Base-by-base conservation (phyloP, 768 basidiomycete species). In the Lentinula sp. region DNA sequence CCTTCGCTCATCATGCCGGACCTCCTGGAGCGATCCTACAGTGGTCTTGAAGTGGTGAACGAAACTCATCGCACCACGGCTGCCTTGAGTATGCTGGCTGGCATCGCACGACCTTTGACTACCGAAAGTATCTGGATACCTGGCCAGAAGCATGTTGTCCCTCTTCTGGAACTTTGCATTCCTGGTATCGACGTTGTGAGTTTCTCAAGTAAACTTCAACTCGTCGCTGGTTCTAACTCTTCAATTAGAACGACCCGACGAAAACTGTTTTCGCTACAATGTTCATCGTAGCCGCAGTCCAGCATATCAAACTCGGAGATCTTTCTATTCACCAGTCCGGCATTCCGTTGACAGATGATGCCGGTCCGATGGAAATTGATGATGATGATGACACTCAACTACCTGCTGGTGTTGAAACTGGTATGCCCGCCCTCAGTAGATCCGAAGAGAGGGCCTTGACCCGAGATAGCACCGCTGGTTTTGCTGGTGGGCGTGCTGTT, bases 31-130 rank as follows among this genome's bases (percentile, higher is more conserved):
- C 85, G 95, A 35, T 93, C 93, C 1, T 94, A 96, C 64, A 82
- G 90, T 41, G 94, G 94, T 0, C 77, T 98, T n/a, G 94, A 97
- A 70, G 87, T 88, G 10, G 83, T 98, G 16, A 95, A 95, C 64
- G 95, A 98, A 79, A 98, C 96, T 0, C 93, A 97, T 70, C 79
- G 95, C 43, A 97, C 95, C 4, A 94, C 93, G 2, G 91, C 95
- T 1, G 92, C 93, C 9, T 79, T 98, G 49, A 91, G 88, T 56
- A 90, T 91, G 71, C 81, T 98, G 33, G 83, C 90, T 18, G 87
- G 85, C 2, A 84, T 95, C 32, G 78, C 91, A 16, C 80, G 87
- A 4, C 87, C 93, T 9, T 73, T 98, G 16, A 83, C 91, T 2
- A 86, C 85, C 3, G 90, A 95, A 68, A 83, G 77, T 28, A 68